Evolutionary conservation across 345 rosid species (phyloP), one percentile per base, ranked within the genome.

Genomic region (Melaleuca alternifolia): DNA sequence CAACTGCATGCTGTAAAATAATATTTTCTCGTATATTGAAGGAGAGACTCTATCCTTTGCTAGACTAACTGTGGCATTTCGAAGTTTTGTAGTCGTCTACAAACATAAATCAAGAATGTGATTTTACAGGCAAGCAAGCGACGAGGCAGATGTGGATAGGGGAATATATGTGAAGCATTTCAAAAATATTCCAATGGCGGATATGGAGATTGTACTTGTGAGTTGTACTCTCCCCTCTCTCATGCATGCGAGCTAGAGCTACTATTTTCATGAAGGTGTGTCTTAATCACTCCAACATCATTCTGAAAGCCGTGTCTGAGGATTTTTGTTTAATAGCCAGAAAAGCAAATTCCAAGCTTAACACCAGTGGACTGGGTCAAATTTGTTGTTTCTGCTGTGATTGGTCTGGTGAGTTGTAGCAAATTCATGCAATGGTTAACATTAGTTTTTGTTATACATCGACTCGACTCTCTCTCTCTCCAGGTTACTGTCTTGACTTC

Each of bases 311-410:
- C 15, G 79, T 8, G 48, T 71, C 81, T 71, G 81, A 71, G 54
- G 53, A 65, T 50, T 91, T 8, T 53, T 77, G 84, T 82, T 84
- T 51, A 71, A 88, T 93, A 96, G 99, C 99, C 98, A 62, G 99
- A 94, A 90, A 96, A 96, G 95, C 88, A 92, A 86, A 96, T 92
- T 89, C 99, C 97, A 82, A 94, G 97, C 62, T 93, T 95, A 87
- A 96, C 99, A 57, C 97, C 97, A 23, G 89, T 93, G 90, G 99
- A 96, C 91, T 96, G 99, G 99, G 93, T 92, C 91, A 95, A 92
- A 91, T 96, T 95, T 91, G 84, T 94, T 79, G 95, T 88, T 84
- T 94, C 99, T 86, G 95, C 97, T 26, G 88, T 90, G 50, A 91
- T 95, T 83, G 99, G 99, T 82, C 89, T 96, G 93, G 99, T 96